These are phyloP conservation scores for Plasmodium chabaudi DNA, from an alignment of 169 alveolate species.

Conservation along the genomic window DNA sequence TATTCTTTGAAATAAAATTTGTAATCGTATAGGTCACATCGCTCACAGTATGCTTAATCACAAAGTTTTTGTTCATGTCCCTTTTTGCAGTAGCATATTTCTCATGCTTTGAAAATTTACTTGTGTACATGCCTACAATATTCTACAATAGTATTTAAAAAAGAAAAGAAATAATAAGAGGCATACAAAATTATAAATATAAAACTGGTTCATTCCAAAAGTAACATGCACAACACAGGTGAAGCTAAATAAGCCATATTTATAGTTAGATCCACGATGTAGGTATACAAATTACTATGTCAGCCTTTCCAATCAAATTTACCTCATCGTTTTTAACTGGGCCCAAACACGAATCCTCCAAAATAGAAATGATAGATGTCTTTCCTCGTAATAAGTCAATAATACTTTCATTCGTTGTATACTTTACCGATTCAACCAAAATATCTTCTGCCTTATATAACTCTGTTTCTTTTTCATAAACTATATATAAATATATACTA, in stretches of 20 bases:
- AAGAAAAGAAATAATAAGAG: not conserved
- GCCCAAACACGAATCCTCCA: slow-evolving; percentile 71
- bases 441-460: slow-evolving; percentile 69
- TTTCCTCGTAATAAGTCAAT: slow-evolving; percentile 67
- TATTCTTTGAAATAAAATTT: slow-evolving; percentile 65
- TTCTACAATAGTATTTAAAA: slow-evolving; percentile 1
- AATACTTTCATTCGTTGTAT: slow-evolving; percentile 66
- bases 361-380: slow-evolving; percentile 52
- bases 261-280: too few relatives aligned
- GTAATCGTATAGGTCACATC: slow-evolving; percentile 55
- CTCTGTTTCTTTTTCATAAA: slow-evolving; percentile 62
- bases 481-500: slow-evolving; percentile 57
- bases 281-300: not conserved
- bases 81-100: slow-evolving; percentile 20
- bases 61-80: slow-evolving; percentile 32
- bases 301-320: not conserved
- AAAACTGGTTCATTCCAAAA: not conserved
- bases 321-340: slow-evolving; percentile 71
- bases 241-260: not conserved
- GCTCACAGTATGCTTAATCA: slow-evolving; percentile 70
- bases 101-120: slow-evolving; percentile 37
- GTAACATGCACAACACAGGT: not conserved
- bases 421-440: slow-evolving; percentile 47
- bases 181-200: not conserved
- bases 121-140: slow-evolving; percentile 30